Evolutionary conservation across 1,139 yeast genomes (phyloP).

Genomic region (Candida sp.): DNA sequence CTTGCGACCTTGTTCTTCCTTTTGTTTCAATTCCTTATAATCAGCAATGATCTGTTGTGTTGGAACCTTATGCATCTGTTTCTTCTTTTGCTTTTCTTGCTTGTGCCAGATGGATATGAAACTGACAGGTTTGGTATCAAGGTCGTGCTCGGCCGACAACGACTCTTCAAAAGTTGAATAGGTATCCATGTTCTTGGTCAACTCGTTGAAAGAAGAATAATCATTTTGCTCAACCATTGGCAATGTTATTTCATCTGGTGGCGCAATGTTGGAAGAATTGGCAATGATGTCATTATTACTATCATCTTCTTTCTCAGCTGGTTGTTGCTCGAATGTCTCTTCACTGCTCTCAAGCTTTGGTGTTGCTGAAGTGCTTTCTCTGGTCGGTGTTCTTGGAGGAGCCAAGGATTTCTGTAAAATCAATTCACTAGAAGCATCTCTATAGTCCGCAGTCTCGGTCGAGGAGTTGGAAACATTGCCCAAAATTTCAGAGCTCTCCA

Average conservation of each 20-base stretch:
- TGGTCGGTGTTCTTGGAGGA: slow-evolving; percentile 18
- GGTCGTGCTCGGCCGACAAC: slow-evolving; percentile 48
- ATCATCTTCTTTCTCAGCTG: slow-evolving; percentile 13
- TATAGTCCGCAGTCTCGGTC: slow-evolving; percentile 21
- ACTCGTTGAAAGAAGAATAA: slow-evolving; percentile 42
- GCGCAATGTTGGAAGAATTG: slow-evolving; percentile 48
- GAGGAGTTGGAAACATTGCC: slow-evolving; percentile 15
- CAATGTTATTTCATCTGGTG: slow-evolving; percentile 40
- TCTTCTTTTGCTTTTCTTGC: slow-evolving; percentile 31
- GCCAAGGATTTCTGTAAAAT: slow-evolving; percentile 20
- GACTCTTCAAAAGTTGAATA: slow-evolving; percentile 39
- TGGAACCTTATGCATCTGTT: slow-evolving; percentile 16
- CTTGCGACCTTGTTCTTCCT: slow-evolving; percentile 1
- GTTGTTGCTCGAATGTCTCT: slow-evolving; percentile 1
- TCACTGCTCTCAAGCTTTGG: slow-evolving; percentile 17
- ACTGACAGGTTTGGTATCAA: slow-evolving; percentile 27
- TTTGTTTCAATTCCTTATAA: slow-evolving; percentile 5
- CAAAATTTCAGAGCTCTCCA: slow-evolving; percentile 13
- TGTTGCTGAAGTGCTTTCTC: slow-evolving; percentile 20
- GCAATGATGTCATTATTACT: slow-evolving; percentile 27
- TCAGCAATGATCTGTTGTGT: slow-evolving; percentile 12
- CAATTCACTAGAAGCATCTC: slow-evolving; percentile 12
- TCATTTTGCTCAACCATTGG: slow-evolving; percentile 40
- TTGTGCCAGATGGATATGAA: slow-evolving; percentile 51
- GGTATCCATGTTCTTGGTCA: slow-evolving; percentile 28